A percentile compares a stretch with the other conserved stretches of the same genome.
phyloP scores from a whole-genome alignment of 768 basidiomycete genomes.

The Chalciporus pseudorubinellus region DNA sequence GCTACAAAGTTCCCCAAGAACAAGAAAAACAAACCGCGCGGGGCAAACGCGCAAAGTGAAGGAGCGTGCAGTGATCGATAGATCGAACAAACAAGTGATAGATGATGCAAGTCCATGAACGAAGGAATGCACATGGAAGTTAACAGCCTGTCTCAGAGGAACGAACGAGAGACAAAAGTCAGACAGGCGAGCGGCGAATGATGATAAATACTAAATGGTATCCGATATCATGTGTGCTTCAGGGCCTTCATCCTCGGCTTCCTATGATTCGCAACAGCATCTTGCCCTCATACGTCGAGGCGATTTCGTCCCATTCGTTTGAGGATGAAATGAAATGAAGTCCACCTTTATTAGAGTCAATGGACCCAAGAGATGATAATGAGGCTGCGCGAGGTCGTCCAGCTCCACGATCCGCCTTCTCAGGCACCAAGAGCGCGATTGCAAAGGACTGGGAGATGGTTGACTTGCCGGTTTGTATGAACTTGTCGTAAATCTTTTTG shows the following conservation, averaged over 20 bases:
- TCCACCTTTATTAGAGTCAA: constrained; percentile 13
- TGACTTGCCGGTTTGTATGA: constrained; percentile 58
- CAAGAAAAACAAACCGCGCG: background rate
- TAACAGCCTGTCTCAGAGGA: constrained; percentile 7
- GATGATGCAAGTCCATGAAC: background rate
- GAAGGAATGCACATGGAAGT: background rate
- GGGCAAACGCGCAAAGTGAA: background rate
- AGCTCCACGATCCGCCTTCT: constrained; percentile 2
- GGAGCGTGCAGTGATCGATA: background rate
- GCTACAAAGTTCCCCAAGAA: constrained; percentile 1
- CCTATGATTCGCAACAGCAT: constrained; percentile 53
- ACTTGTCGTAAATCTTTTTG: constrained; percentile 59
- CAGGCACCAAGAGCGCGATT: constrained; percentile 49
- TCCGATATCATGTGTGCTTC: background rate
- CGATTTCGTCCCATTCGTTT: constrained; percentile 58
- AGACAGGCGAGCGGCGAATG: constrained; percentile 8
- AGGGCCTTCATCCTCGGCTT: constrained; percentile 21
- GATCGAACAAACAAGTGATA: background rate
- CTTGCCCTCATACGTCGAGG: constrained; percentile 45
- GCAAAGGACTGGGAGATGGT: constrained; percentile 54
- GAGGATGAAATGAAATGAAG: constrained; percentile 52
- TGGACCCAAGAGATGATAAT: constrained; percentile 35
- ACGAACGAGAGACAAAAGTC: constrained; percentile 1
- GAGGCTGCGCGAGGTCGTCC: constrained; percentile 33
- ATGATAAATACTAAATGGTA: background rate